Base-by-base conservation (phyloP, 192 early-diverging fungal species). In the Coemansia sp. region DNA sequence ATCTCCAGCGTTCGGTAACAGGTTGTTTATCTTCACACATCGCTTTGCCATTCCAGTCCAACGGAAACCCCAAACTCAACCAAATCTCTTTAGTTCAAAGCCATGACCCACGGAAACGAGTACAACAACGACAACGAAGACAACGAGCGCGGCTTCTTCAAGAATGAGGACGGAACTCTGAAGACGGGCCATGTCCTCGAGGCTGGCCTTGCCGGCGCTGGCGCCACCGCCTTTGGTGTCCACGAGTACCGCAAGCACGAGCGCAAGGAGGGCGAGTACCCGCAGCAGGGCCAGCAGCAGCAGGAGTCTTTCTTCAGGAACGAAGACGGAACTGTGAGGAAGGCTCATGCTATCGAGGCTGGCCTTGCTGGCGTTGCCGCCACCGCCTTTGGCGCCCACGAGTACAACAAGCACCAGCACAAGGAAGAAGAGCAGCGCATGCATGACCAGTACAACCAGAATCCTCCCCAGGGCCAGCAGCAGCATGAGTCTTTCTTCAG, bases 271-370 rank as follows among this genome's bases (percentile, higher is more conserved):
- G 8, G 48, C 52, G 20, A 56, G 11, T 56, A 65, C 49, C 4
- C 9, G 7, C 38, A 45, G 59, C 42, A 40, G 33, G 17, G 59
- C 43, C 59, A 61, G 41, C 42, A 61, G 3, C 38, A 62, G 45
- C n/a, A 62, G n/a, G 59, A 61, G 62, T 17, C 42, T 15, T 74
- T 70, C 59, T 76, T 70, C 48, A 58, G 32, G 15, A 36, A 73
- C 20, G 61, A 66, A 10, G 71, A 73, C 46, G 71, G 71, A 22
- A 48, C 43, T 19, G 25, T 66, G 17, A 52, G 61, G 62, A 76
- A 76, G 64, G 61, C 68, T 22, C 67, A 59, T 25, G 41, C 42
- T 13, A 36, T 43, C 33, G 1, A 69, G 20, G 67, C 48, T n/a
- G 53, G 9, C 38, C 40, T 4, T 10, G 54, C 54, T 33, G n/a